Evolutionary conservation across 352 stramenopile species (phyloP).

Genomic region (Globisporangium barbulae): DNA sequence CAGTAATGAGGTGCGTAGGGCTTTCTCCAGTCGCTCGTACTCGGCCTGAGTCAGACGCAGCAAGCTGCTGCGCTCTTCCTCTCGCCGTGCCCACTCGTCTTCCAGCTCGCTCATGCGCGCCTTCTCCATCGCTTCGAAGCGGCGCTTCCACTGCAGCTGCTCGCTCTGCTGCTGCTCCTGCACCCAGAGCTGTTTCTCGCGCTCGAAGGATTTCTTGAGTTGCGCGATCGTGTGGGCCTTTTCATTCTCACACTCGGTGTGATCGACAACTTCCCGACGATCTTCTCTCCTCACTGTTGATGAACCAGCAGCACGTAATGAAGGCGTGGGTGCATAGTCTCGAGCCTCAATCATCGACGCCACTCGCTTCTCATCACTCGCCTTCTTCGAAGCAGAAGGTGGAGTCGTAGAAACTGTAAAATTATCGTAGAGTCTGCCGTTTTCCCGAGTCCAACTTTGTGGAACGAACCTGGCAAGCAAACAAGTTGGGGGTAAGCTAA

Average conservation of each 20-base stretch:
- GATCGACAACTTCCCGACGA: neutral
- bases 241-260: constrained; percentile 1
- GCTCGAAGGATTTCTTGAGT: constrained; percentile 32
- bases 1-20: constrained; percentile 45
- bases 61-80: constrained; percentile 65
- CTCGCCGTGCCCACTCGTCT: constrained; percentile 70
- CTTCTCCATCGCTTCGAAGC: constrained; percentile 53
- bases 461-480: constrained; percentile 2
- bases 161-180: constrained; percentile 45
- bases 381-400: neutral
- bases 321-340: neutral
- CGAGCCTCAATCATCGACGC: neutral
- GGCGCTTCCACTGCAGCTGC: constrained; percentile 53
- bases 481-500: neutral
- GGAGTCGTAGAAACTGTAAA: neutral
- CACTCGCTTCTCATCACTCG: neutral
- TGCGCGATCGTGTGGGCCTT: constrained; percentile 19
- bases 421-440: constrained; percentile 4
- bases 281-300: neutral
- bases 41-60: constrained; percentile 52
- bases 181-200: constrained; percentile 37
- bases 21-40: constrained; percentile 67
- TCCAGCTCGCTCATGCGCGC: constrained; percentile 73
- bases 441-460: neutral
- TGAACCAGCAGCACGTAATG: too few relatives aligned